Base-by-base conservation (phyloP, 1,284 basidiomycete genomes). In the Fomitopsis pinicola region DNA sequence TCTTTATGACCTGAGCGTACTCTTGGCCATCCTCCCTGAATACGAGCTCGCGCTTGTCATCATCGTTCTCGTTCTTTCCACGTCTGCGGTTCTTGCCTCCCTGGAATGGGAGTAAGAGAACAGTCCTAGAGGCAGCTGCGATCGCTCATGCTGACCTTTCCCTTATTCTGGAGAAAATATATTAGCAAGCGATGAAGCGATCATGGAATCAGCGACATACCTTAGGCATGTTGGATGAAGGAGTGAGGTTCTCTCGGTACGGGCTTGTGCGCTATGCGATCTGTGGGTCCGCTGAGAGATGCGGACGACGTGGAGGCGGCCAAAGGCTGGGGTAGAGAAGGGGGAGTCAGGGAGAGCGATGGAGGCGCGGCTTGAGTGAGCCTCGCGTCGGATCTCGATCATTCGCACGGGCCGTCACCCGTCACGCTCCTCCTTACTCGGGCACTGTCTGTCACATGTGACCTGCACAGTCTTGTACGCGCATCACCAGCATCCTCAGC, bases 11-110 rank as follows among this genome's bases (percentile, higher is more conserved):
- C 76, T 99, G 97, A 22, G 96, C 97, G 76, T 99, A 99, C 77
- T 99, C 96, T 79, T 99, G 97, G 15, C 97, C 97, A 72, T 99
- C 97, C 77, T 99, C 97, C 73, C 95, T 93, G 85, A 99, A 98
- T 56, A 98, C 95, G 55, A 99, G 87, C 77, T 99, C 97, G 71
- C 97, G 92, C 84, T 98, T 99, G 81, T 98, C 95, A 67, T 92
- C 92, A 66, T 98, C 95, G 78, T 95, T 97, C 80, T 99, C 97
- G 81, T 98, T 98, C 88, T 99, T 99, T 86, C 97, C 97, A 81
- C 97, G 87, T 84, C 97, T 87, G 79, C 97, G 89, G 82, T 99
- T 99, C 85, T 99, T 99, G 67, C 97, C 97, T 76, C 97, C 97
- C 94, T 99, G 68, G 46, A 67, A 53, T 36, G 33, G 36, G 9